Evolutionary conservation across 192 early-diverging fungal species (phyloP), one percentile per base, ranked within the genome.

Genomic region (Dimargaris verticillata): DNA sequence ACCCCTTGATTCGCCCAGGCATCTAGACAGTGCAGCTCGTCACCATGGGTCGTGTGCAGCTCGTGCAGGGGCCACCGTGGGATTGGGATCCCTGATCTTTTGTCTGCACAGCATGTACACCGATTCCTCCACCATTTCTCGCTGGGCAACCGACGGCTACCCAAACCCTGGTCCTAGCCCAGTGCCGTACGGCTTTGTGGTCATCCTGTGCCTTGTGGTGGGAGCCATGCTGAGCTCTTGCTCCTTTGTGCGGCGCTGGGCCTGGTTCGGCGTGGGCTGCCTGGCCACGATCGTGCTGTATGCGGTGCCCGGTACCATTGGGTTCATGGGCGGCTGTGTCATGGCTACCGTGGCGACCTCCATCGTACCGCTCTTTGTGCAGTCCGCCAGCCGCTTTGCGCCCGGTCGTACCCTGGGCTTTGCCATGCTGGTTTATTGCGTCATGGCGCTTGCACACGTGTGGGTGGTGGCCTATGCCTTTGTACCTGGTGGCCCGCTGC

Each of bases 401-500:
- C 82, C 85, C 1, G 85, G 83, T 17, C 78, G 75, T 54, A 86
- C 87, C 33, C 70, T 84, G 29, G 66, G 79, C 5, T 68, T 76
- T 18, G 70, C 74, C 9, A 78, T 80, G 64, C 65, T 86, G 63
- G 72, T 73, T 60, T 87, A 87, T 66, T 88, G 85, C 66, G 60
- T 86, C 11, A 66, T 89, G 25, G 82, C 81, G 49, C 68, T 89
- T 18, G 84, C 74, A 11, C 84, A 87, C 52, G 83, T 87, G 7
- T 89, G 85, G 85, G 80, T 82, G 5, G 87, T 89, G 7, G 87
- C 87, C 5, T 89, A 89, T 52, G 87, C 78, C 53, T 89, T 89
- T 74, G 87, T 89, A 24, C 87, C 87, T 14, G 87, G 79, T 44
- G 87, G 87, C 43, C 79, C 77, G 29, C 64, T 79, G 46, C 72